Evolutionary conservation across 352 stramenopile genomes (phyloP).

Genomic region (Phytopythium montanum): DNA sequence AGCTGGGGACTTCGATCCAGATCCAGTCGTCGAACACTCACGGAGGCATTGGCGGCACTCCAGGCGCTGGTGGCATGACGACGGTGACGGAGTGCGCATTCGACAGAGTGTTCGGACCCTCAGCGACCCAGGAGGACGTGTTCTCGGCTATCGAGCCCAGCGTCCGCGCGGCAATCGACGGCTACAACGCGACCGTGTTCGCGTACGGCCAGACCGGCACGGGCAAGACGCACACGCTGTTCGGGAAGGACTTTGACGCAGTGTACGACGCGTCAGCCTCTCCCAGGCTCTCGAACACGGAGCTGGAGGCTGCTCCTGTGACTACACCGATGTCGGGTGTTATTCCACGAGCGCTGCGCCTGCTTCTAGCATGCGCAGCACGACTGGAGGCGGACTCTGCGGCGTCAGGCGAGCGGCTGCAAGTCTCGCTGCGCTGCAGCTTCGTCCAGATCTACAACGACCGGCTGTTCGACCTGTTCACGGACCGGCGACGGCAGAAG

Average conservation of each 20-base stretch:
- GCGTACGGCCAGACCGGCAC: conserved; percentile 90
- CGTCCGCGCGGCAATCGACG: conserved; percentile 63
- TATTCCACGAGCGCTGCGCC: conserved; percentile 67
- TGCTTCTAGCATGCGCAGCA: conserved; percentile 47
- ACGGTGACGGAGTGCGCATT: conserved; percentile 64
- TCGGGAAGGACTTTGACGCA: conserved; percentile 46
- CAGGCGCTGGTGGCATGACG: conserved; percentile 14
- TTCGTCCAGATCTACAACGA: conserved; percentile 97
- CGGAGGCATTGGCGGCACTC: background rate
- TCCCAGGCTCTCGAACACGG: background rate
- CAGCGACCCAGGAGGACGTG: conserved; percentile 69
- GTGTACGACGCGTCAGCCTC: background rate
- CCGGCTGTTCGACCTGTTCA: conserved; percentile 88
- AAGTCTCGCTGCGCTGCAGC: conserved; percentile 63
- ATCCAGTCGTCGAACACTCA: conserved; percentile 13
- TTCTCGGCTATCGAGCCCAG: conserved; percentile 68
- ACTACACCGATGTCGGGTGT: conserved; percentile 54
- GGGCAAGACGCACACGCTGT: conserved; percentile 92
- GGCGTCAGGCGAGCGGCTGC: conserved; percentile 5
- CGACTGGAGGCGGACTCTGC: conserved; percentile 5
- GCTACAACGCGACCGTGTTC: conserved; percentile 91
- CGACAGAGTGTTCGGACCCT: conserved; percentile 65
- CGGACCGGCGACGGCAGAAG: conserved; percentile 55
- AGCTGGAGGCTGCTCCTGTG: background rate
- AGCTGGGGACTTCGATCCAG: conserved; percentile 20